Evolutionary conservation across 2,329 filamentous ascomycete species (phyloP), one percentile per base, ranked within the genome.

Genomic region (Cladophialophora carrionii): DNA sequence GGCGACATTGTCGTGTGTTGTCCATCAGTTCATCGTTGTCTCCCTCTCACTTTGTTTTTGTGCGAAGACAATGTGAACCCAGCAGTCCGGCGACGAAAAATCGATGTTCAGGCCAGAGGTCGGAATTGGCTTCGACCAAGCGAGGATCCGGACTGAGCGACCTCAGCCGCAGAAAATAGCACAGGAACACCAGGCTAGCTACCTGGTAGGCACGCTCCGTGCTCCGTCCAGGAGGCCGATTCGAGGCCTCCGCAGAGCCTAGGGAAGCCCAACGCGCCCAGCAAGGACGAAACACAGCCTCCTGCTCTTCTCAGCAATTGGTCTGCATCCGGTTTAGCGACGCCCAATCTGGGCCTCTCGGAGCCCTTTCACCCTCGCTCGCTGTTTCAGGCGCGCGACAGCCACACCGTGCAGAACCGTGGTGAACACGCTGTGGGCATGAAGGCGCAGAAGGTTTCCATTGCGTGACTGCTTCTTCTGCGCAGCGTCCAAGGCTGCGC

Each of bases 1-100:
- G 57, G 62, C 62, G 64, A 67, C 67, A 69, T 69, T 34, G 64
- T 62, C 57, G 22, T 20, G 53, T 20, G 5, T 32, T 34, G 57
- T 24, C 37, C n/a, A 31, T 32, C 41, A 61, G 26, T 64, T 61
- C 62, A 67, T 67, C 53, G 7, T 58, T n/a, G 24, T 17, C 32
- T 20, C 10, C 10, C 14, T 29, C 24, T 22, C 31, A 12, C 7
- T 10, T 9, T 48, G 2, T 59, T 8, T 51, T 22, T 48, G 22
- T 9, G 2, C 37, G 7, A 8, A 29, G 26, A 48, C 7, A 22
- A 20, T 57, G 32, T n/a, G 14, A 46, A 12, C 14, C 10, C 24
- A 49, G 24, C 20, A 49, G 20, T 3, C 14, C 46, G 24, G 26
- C 26, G 29, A 34, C 26, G 29, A 20, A 34, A 34, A 17, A 29